A percentile compares a stretch with the other conserved stretches of the same genome.
These are phyloP conservation scores for Sarcocystis neurona DNA, from an alignment of 169 alveolate species.

Conservation along the genomic window DNA sequence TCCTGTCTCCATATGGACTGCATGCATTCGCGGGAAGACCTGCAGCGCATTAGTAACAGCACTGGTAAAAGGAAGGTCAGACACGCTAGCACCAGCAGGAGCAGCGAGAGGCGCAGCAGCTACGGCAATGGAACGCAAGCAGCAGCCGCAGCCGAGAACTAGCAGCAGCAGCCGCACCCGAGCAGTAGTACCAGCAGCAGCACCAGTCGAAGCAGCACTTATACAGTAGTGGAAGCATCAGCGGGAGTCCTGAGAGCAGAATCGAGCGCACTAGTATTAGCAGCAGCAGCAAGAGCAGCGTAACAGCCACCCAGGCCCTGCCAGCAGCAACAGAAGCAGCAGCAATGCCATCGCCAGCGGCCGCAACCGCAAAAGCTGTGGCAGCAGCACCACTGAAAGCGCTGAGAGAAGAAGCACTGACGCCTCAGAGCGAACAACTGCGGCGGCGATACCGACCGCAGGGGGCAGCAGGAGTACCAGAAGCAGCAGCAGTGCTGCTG, in stretches of 20 bases:
- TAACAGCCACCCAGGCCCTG: neutral
- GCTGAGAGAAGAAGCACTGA: neutral
- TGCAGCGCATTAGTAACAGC: too few relatives aligned
- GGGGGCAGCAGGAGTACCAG: too few relatives aligned
- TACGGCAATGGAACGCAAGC: neutral
- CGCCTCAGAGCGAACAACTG: too few relatives aligned
- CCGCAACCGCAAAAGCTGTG: neutral
- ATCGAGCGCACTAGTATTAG: neutral
- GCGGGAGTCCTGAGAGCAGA: neutral
- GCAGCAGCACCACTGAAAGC: neutral
- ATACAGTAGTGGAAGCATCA: neutral
- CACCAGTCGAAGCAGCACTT: neutral
- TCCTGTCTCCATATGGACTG: constrained; percentile 6
- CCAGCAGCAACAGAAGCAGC: neutral
- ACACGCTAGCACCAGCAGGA: too few relatives aligned
- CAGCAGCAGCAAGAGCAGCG: constrained; percentile 11
- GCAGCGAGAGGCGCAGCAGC: too few relatives aligned
- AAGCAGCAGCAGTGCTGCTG: too few relatives aligned
- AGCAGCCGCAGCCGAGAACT: neutral
- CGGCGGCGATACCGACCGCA: too few relatives aligned
- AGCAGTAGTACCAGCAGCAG: constrained; percentile 2
- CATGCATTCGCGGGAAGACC: constrained; percentile 46
- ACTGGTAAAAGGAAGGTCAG: too few relatives aligned
- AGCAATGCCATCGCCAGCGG: too few relatives aligned
- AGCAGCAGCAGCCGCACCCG: constrained; percentile 20